Percentiles rank a stretch among this genome's conserved stretches.
These are phyloP conservation scores for Megacollybia platyphylla DNA, from an alignment of 1,284 basidiomycete species.

Conservation along the genomic window DNA sequence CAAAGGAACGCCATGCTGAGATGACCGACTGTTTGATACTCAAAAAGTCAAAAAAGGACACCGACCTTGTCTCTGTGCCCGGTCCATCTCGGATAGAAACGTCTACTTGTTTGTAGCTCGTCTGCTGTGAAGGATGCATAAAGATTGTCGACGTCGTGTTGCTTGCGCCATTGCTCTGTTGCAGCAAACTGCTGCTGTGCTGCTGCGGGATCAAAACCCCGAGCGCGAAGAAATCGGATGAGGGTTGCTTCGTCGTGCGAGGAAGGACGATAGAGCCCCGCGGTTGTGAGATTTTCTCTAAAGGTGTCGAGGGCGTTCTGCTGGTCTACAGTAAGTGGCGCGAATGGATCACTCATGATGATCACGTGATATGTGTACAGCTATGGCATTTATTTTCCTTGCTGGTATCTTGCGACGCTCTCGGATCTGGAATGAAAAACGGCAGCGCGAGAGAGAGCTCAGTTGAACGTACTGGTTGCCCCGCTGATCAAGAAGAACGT, in stretches of 20 bases:
- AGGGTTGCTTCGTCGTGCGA: conserved; percentile 1
- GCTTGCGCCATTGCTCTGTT: conserved; percentile 50
- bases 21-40: background rate
- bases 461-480: no score
- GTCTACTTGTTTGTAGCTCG: conserved; percentile 47
- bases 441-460: no score
- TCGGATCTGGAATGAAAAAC: no score
- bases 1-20: conserved; percentile 55
- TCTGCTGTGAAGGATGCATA: conserved; percentile 42
- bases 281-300: background rate
- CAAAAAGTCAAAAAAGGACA: background rate
- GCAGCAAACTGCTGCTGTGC: conserved; percentile 60
- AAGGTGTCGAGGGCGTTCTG: background rate
- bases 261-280: background rate
- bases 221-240: conserved; percentile 58
- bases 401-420: no score
- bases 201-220: conserved; percentile 46
- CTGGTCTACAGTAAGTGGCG: background rate
- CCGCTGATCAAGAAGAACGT: no score
- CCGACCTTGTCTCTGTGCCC: conserved; percentile 60
- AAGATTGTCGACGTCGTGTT: conserved; percentile 46
- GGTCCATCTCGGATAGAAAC: conserved; percentile 70
- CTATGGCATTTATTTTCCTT: no score
- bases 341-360: background rate
- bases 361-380: no score